Percentiles rank a stretch among this genome's conserved stretches.
phyloP scores from a whole-genome alignment of 345 rosid species.

The Punica granatum region DNA sequence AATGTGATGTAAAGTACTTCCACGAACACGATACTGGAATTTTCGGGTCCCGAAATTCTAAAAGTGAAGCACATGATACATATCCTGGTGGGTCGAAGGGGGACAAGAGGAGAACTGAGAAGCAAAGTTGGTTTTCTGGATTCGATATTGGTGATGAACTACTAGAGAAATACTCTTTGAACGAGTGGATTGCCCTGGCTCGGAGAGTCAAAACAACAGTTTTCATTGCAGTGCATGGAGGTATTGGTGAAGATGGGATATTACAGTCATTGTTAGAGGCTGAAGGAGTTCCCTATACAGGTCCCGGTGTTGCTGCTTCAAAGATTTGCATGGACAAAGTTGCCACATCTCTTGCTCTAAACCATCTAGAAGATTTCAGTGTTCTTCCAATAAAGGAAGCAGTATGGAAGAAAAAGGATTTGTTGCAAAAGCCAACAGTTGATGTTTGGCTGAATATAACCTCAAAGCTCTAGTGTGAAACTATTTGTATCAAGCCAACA shows the following conservation, averaged over 20 bases:
- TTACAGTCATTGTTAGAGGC: slow-evolving; percentile 72
- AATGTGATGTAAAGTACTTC: slow-evolving; percentile 77
- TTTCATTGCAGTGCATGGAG: slow-evolving; percentile 92
- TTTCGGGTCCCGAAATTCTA: slow-evolving; percentile 44
- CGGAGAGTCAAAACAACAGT: slow-evolving; percentile 64
- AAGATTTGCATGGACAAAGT: slow-evolving; percentile 89
- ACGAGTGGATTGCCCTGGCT: slow-evolving; percentile 73
- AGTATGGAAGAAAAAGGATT: slow-evolving; percentile 52
- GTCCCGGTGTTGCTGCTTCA: slow-evolving; percentile 82
- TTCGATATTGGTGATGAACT: slow-evolving; percentile 69
- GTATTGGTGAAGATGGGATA: slow-evolving; percentile 96
- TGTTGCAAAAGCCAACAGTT: slow-evolving; percentile 34
- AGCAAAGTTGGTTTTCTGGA: slow-evolving; percentile 73
- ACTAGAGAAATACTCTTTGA: slow-evolving; percentile 47
- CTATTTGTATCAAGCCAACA: slow-evolving; percentile 87
- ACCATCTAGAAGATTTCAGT: slow-evolving; percentile 63
- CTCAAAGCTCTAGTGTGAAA: slow-evolving; percentile 60
- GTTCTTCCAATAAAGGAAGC: slow-evolving; percentile 81
- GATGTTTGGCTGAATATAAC: slow-evolving; percentile 57
- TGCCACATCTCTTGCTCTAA: slow-evolving; percentile 71
- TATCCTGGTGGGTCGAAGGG: slow-evolving; percentile 33
- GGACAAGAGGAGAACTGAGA: slow-evolving; percentile 37
- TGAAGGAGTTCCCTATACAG: slow-evolving; percentile 79
- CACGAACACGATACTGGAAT: slow-evolving; percentile 51
- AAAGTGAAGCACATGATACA: slow-evolving; percentile 46